Evolutionary conservation across 495 filamentous ascomycete genomes (phyloP).

Genomic region (Penicillium argentinense): DNA sequence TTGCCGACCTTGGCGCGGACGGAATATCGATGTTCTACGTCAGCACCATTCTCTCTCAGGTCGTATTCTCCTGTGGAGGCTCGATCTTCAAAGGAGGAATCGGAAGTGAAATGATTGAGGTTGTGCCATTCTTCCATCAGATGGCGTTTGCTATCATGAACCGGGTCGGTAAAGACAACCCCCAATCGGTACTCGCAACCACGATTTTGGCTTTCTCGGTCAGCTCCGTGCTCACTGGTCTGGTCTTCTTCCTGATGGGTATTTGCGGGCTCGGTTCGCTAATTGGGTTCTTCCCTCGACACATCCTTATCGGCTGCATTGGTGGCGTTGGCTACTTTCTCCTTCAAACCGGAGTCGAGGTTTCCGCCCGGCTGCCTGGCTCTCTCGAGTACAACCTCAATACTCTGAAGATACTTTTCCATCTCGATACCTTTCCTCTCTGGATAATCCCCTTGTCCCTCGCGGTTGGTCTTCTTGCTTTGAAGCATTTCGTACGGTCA

Average conservation of each 20-base stretch:
- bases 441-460: slow-evolving; percentile 81
- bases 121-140: slow-evolving; percentile 95
- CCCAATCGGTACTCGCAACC: slow-evolving; percentile 83
- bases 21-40: slow-evolving; percentile 99
- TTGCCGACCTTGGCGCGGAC: slow-evolving; percentile 79
- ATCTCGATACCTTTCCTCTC: slow-evolving; percentile 68
- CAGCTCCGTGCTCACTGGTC: slow-evolving; percentile 86
- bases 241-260: slow-evolving; percentile 90
- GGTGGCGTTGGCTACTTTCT: slow-evolving; percentile 98
- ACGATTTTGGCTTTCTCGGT: slow-evolving; percentile 88
- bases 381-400: slow-evolving; percentile 74
- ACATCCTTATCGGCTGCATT: slow-evolving; percentile 96
- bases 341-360: slow-evolving; percentile 85
- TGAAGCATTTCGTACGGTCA: slow-evolving; percentile 72
- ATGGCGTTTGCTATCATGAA: slow-evolving; percentile 90
- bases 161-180: slow-evolving; percentile 74
- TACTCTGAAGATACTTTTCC: slow-evolving; percentile 72
- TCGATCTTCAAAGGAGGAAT: slow-evolving; percentile 90
- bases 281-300: slow-evolving; percentile 93
- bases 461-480: slow-evolving; percentile 69
- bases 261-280: slow-evolving; percentile 80
- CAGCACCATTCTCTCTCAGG: slow-evolving; percentile 90
- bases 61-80: slow-evolving; percentile 83
- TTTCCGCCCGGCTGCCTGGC: slow-evolving; percentile 85
- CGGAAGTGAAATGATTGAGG: slow-evolving; percentile 98